A percentile compares a stretch with the other conserved stretches of the same genome.
Conservation (phyloP, 805 yeast species). For the Spathaspora boniae region DNA sequence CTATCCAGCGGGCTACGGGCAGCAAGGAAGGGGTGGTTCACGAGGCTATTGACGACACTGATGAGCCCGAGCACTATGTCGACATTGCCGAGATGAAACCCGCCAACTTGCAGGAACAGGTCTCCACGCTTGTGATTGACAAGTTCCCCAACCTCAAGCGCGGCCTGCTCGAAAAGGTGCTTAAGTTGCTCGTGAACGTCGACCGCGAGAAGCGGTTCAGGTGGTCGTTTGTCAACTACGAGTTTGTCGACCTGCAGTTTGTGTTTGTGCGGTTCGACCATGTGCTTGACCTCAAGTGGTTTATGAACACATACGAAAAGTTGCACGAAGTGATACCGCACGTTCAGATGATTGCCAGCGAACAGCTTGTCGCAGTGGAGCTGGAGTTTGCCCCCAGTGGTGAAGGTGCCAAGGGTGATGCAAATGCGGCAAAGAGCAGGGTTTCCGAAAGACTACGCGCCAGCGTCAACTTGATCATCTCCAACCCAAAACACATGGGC, state of each 20-base stretch:
- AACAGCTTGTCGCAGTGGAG: constrained; percentile 6
- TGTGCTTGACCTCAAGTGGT: constrained; percentile 13
- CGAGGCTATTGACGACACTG: constrained; percentile 10
- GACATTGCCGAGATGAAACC: constrained; percentile 30
- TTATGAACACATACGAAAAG: constrained; percentile 6
- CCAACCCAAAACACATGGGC: constrained; percentile 20
- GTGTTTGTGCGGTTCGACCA: constrained; percentile 30
- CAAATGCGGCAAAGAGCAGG: constrained; percentile 1
- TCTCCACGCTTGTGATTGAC: constrained; percentile 28
- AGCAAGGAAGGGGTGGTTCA: constrained; percentile 1
- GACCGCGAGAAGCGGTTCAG: constrained; percentile 14
- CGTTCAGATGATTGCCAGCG: constrained; percentile 6
- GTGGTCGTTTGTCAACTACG: constrained; percentile 36
- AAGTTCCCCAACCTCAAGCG: constrained; percentile 31
- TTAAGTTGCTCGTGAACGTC: constrained; percentile 17
- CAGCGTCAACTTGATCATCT: constrained; percentile 11
- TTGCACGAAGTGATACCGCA: not conserved
- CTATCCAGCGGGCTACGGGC: not conserved
- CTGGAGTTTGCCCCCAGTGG: too few species aligned
- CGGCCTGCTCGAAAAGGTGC: constrained; percentile 29
- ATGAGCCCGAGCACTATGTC: constrained; percentile 19
- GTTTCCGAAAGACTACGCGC: constrained; percentile 5
- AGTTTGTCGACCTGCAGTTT: constrained; percentile 25
- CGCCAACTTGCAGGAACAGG: constrained; percentile 30
- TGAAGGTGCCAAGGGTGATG: too few species aligned